These are phyloP conservation scores for Moesziomyces sp. DNA, from an alignment of 1,284 basidiomycete species.

Conservation along the genomic window DNA sequence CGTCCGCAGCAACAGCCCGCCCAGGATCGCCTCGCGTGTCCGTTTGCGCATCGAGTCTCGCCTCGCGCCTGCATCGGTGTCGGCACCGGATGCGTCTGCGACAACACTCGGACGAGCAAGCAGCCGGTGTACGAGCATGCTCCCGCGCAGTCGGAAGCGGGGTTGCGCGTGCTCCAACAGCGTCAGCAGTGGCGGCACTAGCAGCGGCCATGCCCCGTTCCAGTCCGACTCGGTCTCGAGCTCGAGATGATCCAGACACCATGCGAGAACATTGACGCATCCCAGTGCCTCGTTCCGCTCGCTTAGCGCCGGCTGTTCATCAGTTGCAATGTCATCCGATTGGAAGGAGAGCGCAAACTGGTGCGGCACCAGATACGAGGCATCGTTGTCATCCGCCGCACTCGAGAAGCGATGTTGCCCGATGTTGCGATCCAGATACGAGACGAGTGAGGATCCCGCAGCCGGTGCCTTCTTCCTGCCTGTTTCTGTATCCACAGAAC, in stretches of 20 bases:
- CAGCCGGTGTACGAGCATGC: conserved; percentile 5
- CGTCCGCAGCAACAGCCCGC: conserved; percentile 28
- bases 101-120: conserved; percentile 5
- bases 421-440: conserved; percentile 20
- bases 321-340: neutral
- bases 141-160: conserved; percentile 20
- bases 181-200: conserved; percentile 37
- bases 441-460: conserved; percentile 11
- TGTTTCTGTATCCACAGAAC: conserved; percentile 17
- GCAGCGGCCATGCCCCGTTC: conserved; percentile 28
- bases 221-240: conserved; percentile 23
- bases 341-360: conserved; percentile 9
- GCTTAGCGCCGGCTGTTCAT: neutral
- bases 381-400: conserved; percentile 19
- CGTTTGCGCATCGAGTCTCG: neutral
- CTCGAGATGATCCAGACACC: conserved; percentile 16
- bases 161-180: conserved; percentile 40
- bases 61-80: too few species aligned
- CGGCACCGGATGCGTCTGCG: neutral
- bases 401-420: conserved; percentile 31
- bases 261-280: conserved; percentile 27
- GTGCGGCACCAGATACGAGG: conserved; percentile 13
- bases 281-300: conserved; percentile 36
- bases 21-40: conserved; percentile 3
- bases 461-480: conserved; percentile 20